Conservation (phyloP, 805 yeast genomes). For the Ogataea degrootiae region DNA sequence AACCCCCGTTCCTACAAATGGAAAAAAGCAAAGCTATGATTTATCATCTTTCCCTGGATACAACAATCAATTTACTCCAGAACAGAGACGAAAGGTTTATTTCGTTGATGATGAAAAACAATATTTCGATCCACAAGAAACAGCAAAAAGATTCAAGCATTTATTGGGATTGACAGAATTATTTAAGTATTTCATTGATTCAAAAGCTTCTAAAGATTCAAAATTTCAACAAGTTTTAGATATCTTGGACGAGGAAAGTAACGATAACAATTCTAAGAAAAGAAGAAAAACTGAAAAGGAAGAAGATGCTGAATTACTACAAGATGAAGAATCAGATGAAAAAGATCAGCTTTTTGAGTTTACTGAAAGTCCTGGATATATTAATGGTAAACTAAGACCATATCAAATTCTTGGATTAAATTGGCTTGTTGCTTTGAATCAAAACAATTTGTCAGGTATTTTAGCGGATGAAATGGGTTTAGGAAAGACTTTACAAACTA, state of each 20-base stretch:
- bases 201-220: conserved; percentile 75
- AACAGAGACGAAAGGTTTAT: conserved; percentile 20
- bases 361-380: conserved; percentile 77
- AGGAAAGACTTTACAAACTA: conserved; percentile 94
- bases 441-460: conserved; percentile 85
- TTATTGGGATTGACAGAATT: conserved; percentile 77
- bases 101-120: conserved; percentile 30
- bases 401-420: conserved; percentile 94
- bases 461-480: conserved; percentile 98
- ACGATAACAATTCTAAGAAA: conserved; percentile 28
- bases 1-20: conserved; percentile 3
- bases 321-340: conserved; percentile 69
- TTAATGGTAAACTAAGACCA: conserved; percentile 77
- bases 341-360: conserved; percentile 63
- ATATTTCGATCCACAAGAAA: conserved; percentile 53
- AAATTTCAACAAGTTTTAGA: conserved; percentile 57
- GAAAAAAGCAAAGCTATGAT: conserved; percentile 4
- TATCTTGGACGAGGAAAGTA: conserved; percentile 47
- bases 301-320: conserved; percentile 88
- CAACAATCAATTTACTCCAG: conserved; percentile 3
- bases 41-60: conserved; percentile 11
- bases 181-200: conserved; percentile 82
- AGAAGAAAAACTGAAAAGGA: conserved; percentile 90
- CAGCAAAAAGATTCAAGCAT: conserved; percentile 76
- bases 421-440: conserved; percentile 88